A percentile compares a stretch with the other conserved stretches of the same genome.
These are phyloP conservation scores for Linnemannia exigua DNA, from an alignment of 192 early-diverging fungal genomes.

Conservation along the genomic window DNA sequence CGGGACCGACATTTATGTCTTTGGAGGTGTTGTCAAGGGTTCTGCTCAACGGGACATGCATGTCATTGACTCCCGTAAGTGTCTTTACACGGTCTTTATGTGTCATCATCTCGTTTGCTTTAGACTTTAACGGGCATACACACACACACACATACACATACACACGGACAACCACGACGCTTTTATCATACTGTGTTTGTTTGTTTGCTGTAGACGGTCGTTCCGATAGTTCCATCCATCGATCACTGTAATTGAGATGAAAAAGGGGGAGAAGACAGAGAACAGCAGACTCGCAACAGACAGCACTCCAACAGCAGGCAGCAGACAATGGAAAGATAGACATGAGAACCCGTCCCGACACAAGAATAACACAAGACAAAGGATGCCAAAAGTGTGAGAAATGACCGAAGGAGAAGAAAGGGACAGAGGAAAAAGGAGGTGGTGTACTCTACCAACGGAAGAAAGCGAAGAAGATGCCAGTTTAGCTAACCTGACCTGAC, in stretches of 20 bases:
- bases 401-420: neutral
- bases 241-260: neutral
- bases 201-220: neutral
- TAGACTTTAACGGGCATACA: neutral
- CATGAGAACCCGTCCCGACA: neutral
- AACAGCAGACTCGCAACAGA: neutral
- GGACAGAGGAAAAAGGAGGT: neutral
- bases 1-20: slow-evolving; percentile 53
- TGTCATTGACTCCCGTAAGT: slow-evolving; percentile 52
- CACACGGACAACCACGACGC: neutral
- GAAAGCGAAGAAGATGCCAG: neutral
- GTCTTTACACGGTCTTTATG: too few species aligned
- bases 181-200: neutral
- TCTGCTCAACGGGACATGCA: slow-evolving; percentile 47
- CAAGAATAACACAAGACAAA: neutral
- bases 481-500: neutral
- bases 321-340: neutral
- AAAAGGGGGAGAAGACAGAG: neutral
- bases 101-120: neutral
- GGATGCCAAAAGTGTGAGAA: neutral
- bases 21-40: slow-evolving; percentile 44
- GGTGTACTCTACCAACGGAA: neutral
- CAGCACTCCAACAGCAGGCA: too few species aligned
- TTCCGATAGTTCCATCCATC: neutral
- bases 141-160: neutral